These are phyloP conservation scores for Elaeagnus macrophylla DNA, from an alignment of 306 rosid genomes.

Conservation along the genomic window DNA sequence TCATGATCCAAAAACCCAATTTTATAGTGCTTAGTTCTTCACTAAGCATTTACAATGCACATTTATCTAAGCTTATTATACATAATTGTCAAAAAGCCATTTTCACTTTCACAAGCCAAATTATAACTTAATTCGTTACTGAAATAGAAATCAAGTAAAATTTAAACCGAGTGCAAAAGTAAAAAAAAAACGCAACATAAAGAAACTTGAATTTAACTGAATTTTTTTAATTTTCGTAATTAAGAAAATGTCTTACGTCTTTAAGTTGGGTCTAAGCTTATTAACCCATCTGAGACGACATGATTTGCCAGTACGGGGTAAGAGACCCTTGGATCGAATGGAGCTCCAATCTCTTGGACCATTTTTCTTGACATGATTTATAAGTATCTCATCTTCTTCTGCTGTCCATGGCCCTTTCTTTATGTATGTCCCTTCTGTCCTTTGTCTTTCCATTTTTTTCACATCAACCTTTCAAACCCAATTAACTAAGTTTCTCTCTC, in stretches of 20 bases:
- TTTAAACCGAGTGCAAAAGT: too few species aligned
- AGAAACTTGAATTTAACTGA: too few species aligned
- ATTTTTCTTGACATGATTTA: constrained; percentile 30
- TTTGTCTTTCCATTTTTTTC: constrained; percentile 26
- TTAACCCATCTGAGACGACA: constrained; percentile 62
- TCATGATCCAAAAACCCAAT: too few species aligned
- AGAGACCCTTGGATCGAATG: constrained; percentile 58
- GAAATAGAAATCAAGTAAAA: too few species aligned
- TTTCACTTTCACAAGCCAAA: too few species aligned
- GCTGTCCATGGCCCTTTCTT: constrained; percentile 58
- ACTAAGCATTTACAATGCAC: too few species aligned
- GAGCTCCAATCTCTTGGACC: constrained; percentile 68
- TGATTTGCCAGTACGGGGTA: constrained; percentile 50
- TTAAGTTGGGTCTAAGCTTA: constrained; percentile 52
- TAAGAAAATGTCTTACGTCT: constrained; percentile 20
- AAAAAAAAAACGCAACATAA: too few species aligned
- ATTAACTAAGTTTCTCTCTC: not conserved
- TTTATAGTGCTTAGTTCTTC: too few species aligned
- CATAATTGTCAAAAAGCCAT: too few species aligned
- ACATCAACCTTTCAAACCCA: not conserved
- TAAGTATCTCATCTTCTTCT: constrained; percentile 54
- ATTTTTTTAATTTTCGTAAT: too few species aligned
- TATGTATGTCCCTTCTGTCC: constrained; percentile 13
- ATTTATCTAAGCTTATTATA: too few species aligned
- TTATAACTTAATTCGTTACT: too few species aligned